phyloP scores from a whole-genome alignment of 257 asterid genomes.

The Anisodus acutangulus region DNA sequence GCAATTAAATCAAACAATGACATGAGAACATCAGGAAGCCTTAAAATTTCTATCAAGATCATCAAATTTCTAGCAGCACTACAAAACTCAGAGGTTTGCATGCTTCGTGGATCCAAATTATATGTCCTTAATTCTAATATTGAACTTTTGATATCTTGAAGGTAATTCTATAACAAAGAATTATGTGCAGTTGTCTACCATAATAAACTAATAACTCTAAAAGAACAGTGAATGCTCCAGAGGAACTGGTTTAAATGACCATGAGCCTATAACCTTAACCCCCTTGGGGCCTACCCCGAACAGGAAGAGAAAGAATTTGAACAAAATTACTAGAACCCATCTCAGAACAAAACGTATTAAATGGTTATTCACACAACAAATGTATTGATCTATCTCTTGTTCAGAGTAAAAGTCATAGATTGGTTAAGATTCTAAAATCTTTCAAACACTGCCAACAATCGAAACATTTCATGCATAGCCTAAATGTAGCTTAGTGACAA shows the following conservation, averaged over 20 bases:
- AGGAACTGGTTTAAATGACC: too few relatives aligned
- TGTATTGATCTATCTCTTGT: not conserved
- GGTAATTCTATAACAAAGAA: not conserved
- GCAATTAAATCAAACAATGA: not conserved
- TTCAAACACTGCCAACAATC: not conserved
- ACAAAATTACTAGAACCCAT: not conserved
- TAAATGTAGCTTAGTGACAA: not conserved
- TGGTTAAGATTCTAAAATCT: not conserved
- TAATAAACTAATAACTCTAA: too few relatives aligned
- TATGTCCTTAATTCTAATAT: not conserved
- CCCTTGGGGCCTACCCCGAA: too few relatives aligned
- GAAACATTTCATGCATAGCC: not conserved
- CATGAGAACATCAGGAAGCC: slow-evolving; percentile 8
- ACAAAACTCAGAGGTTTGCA: not conserved
- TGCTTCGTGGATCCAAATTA: not conserved
- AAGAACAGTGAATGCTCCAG: too few relatives aligned
- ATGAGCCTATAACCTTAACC: too few relatives aligned
- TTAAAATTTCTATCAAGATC: not conserved
- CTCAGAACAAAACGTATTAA: not conserved
- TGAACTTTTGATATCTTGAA: not conserved
- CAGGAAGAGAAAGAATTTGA: too few relatives aligned
- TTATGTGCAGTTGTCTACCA: not conserved
- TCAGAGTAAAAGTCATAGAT: not conserved
- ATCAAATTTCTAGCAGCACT: not conserved
- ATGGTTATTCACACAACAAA: not conserved